Evolutionary conservation across 495 filamentous ascomycete genomes (phyloP).

Genomic region (Trichoderma asperelloides): DNA sequence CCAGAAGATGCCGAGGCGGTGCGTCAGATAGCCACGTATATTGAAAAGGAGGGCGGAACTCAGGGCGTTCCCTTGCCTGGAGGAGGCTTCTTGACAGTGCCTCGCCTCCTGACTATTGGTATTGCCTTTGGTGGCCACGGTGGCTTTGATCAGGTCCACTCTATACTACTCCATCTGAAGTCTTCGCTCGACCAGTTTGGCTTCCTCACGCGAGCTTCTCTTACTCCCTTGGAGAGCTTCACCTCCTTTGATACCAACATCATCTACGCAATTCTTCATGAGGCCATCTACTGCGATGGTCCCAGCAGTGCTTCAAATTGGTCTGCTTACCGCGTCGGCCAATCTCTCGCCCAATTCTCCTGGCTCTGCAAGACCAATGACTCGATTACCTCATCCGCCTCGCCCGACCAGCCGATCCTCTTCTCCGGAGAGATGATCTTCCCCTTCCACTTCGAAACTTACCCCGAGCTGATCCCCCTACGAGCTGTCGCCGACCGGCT

Average conservation of each 20-base stretch:
- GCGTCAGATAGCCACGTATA: conserved; percentile 53
- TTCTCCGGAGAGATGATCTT: conserved; percentile 94
- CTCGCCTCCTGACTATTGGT: conserved; percentile 67
- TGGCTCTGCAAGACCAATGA: conserved; percentile 26
- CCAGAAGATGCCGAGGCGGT: conserved; percentile 72
- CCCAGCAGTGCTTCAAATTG: conserved; percentile 36
- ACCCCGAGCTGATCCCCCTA: conserved; percentile 58
- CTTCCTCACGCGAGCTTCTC: conserved; percentile 59
- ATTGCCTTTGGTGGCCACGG: conserved; percentile 69
- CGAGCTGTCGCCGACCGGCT: conserved; percentile 58
- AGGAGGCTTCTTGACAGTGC: conserved; percentile 59
- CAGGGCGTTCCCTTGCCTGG: conserved; percentile 43
- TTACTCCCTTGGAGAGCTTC: conserved; percentile 54
- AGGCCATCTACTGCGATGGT: conserved; percentile 67
- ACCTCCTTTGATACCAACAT: conserved; percentile 63
- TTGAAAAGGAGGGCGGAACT: conserved; percentile 42
- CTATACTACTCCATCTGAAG: conserved; percentile 57
- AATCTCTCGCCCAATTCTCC: conserved; percentile 24
- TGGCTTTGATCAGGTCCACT: conserved; percentile 59
- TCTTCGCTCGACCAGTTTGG: conserved; percentile 65
- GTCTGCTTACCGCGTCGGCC: conserved; percentile 39
- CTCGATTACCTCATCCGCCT: conserved; percentile 7
- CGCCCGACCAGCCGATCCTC: conserved; percentile 48
- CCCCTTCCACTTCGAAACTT: conserved; percentile 70
- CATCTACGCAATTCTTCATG: conserved; percentile 81